Conservation (phyloP, 768 basidiomycete species). For the Trametes villosa region DNA sequence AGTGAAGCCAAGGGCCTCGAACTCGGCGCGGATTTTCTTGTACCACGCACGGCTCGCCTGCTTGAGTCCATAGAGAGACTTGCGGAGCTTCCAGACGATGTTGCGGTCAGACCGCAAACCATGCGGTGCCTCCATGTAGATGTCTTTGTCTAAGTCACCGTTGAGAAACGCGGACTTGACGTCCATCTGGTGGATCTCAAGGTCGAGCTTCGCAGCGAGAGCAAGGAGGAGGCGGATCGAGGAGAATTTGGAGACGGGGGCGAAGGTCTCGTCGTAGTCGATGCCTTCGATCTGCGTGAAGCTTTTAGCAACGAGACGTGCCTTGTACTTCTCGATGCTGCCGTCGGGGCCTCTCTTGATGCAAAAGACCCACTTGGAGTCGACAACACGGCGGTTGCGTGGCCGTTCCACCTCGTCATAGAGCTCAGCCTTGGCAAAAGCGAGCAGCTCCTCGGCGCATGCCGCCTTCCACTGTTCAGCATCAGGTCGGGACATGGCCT, state of each 20-base stretch:
- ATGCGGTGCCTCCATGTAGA: not conserved
- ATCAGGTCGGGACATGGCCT: too few species aligned
- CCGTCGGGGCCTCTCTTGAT: too few species aligned
- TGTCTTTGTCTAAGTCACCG: slow-evolving; percentile 21
- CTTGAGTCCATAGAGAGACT: slow-evolving; percentile 36
- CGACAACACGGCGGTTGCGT: too few species aligned
- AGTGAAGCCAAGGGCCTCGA: slow-evolving; percentile 30
- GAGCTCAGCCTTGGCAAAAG: too few species aligned
- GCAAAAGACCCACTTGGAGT: too few species aligned
- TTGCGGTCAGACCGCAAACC: too few species aligned
- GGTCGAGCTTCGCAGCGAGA: slow-evolving; percentile 29
- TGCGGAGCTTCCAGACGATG: slow-evolving; percentile 20
- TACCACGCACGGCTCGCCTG: slow-evolving; percentile 35
- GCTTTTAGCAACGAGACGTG: too few species aligned
- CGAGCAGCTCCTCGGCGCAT: too few species aligned
- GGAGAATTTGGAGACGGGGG: slow-evolving; percentile 34
- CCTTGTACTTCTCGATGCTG: too few species aligned
- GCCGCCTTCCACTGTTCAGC: too few species aligned
- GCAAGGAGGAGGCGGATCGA: slow-evolving; percentile 36
- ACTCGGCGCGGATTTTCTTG: slow-evolving; percentile 19
- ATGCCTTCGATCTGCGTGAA: slow-evolving; percentile 33
- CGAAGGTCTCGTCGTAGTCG: slow-evolving; percentile 34
- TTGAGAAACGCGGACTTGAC: slow-evolving; percentile 39
- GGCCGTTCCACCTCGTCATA: too few species aligned
- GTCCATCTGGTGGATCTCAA: slow-evolving; percentile 39